Base-by-base conservation (phyloP, 176 grass and related monocot species). In the Neostapfia colusana region DNA sequence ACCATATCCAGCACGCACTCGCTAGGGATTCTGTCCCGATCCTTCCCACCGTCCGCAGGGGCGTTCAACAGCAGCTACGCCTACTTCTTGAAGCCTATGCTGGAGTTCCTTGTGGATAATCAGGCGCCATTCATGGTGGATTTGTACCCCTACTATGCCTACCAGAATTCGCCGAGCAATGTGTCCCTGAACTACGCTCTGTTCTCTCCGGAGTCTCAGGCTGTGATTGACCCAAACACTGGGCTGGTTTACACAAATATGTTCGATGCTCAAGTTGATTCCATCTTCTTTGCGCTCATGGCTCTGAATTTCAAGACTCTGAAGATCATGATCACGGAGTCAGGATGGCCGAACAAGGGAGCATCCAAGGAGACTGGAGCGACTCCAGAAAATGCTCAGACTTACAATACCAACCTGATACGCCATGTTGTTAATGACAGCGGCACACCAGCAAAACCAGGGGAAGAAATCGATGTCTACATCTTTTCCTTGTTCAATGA, bases 401-500 rank as follows among this genome's bases (percentile, higher is more conserved):
- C 87, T 36, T 99, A 92, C 82, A 95, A 99, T 26, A 99, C 91
- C 50, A 95, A 95, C 39, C 63, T 95, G 42, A 90, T 99, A 57
- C 87, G 95, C 0, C 91, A 95, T 75, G 80, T 95, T 27, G 81
- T 99, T 34, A 99, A 99, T 87, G 87, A 95, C 79, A 88, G 91
- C 0, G 95, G 91, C 68, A 99, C 95, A 21, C 95, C 89, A 16
- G 89, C 89, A 4, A 95, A 92, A 68, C 91, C 95, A 0, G 91
- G 91, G 25, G 91, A 89, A 79, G 89, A 90, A 74, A 99, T 99
- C 5, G 91, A 95, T 86, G 79, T 91, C 11, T 99, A 95, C 59
- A 82, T 99, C 69, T 99, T 99, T 71, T 99, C 95, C 48, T 85
- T 99, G 83, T 99, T 99, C 87, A 95, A 92, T 37, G 95, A 99